A percentile compares a stretch with the other conserved stretches of the same genome.
phyloP scores from a whole-genome alignment of 768 basidiomycete species.

The Tylopilus sp. region DNA sequence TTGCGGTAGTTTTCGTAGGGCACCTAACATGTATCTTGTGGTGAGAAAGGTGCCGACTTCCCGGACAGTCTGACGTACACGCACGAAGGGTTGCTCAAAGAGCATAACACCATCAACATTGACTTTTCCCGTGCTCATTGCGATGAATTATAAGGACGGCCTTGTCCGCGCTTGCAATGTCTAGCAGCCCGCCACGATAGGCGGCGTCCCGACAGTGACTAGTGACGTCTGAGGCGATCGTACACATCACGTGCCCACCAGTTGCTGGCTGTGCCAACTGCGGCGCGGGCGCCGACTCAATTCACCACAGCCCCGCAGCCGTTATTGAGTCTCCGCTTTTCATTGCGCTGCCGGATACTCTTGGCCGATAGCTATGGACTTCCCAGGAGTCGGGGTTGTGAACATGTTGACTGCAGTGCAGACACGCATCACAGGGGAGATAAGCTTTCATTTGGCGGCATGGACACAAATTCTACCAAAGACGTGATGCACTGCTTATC shows the following conservation, averaged over 20 bases:
- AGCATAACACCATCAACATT: slow-evolving; percentile 72
- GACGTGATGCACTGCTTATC: background rate
- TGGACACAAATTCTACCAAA: slow-evolving; percentile 7
- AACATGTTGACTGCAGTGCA: slow-evolving; percentile 17
- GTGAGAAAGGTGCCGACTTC: slow-evolving; percentile 9
- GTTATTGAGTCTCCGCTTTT: no score
- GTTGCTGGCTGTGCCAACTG: background rate
- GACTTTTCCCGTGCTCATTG: slow-evolving; percentile 45
- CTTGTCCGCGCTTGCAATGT: slow-evolving; percentile 9
- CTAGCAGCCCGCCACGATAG: background rate
- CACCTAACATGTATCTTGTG: slow-evolving; percentile 50
- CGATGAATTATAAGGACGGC: slow-evolving; percentile 1
- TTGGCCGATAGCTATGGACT: no score
- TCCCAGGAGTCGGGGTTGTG: background rate
- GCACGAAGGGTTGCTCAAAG: slow-evolving; percentile 81
- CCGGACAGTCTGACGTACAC: slow-evolving; percentile 41
- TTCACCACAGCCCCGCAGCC: no score
- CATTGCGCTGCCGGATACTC: background rate
- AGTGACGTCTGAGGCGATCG: slow-evolving; percentile 15
- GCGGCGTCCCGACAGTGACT: background rate
- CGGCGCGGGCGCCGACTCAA: background rate
- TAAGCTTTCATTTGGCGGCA: slow-evolving; percentile 6
- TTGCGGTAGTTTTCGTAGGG: slow-evolving; percentile 89
- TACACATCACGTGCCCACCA: slow-evolving; percentile 24
- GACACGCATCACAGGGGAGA: slow-evolving; percentile 10